Conservation (phyloP, 225 moss, liverwort and hornwort genomes). For the Bryoerythrophyllum caledonicum region DNA sequence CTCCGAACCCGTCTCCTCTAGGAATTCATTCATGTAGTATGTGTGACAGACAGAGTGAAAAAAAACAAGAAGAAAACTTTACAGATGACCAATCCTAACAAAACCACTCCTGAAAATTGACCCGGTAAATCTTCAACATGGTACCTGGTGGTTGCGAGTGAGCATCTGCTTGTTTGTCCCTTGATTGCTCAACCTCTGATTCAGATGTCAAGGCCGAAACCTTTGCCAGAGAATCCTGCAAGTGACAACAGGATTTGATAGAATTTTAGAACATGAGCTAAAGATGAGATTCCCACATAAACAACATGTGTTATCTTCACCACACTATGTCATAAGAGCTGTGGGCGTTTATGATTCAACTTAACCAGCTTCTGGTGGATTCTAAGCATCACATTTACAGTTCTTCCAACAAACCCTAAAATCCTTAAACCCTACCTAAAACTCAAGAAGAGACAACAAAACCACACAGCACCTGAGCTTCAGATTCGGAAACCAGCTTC, state of each 20-base stretch:
- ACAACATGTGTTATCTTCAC: not conserved
- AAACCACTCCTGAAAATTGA: not conserved
- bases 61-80: not conserved
- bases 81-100: not conserved
- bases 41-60: no score
- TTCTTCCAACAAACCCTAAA: not conserved
- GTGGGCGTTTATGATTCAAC: no score
- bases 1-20: constrained; percentile 21
- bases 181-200: not conserved
- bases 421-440: not conserved
- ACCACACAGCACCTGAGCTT: constrained; percentile 37
- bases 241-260: no score
- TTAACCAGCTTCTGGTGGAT: not conserved
- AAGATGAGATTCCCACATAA: not conserved
- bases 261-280: not conserved
- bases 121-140: not conserved
- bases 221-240: constrained; percentile 26
- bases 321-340: not conserved
- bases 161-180: not conserved
- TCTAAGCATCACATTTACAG: not conserved
- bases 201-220: not conserved
- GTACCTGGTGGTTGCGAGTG: constrained; percentile 14
- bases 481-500: constrained; percentile 9
- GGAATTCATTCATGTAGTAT: not conserved
- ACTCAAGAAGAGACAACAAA: constrained; percentile 11